Conservation (phyloP, 352 stramenopile species). For the Phytopythium kandeliae region DNA sequence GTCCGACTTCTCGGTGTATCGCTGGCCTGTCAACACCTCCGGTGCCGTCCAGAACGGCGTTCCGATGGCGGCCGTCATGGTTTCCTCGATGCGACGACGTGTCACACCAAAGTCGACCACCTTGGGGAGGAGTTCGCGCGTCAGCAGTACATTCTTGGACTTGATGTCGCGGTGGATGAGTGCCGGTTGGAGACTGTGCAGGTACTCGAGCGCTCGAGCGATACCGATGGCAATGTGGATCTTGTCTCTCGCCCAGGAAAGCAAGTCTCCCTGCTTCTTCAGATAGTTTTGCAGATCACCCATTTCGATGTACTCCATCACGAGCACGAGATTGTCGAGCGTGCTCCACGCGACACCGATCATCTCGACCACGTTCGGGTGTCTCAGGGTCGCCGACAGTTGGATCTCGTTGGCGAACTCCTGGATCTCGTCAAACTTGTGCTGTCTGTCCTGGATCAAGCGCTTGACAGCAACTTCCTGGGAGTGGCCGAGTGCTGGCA, state of each 20-base stretch:
- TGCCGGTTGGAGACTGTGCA: conserved; percentile 14
- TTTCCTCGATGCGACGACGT: conserved; percentile 13
- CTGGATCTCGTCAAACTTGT: conserved; percentile 7
- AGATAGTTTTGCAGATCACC: conserved; percentile 18
- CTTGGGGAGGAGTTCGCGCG: conserved; percentile 48
- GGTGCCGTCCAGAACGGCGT: conserved; percentile 79
- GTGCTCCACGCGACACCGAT: conserved; percentile 53
- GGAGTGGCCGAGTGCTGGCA: conserved; percentile 3
- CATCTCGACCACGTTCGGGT: conserved; percentile 45
- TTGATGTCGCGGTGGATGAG: conserved; percentile 85
- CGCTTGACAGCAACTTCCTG: conserved; percentile 35
- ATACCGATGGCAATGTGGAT: conserved; percentile 21
- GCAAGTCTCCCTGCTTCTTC: conserved; percentile 13
- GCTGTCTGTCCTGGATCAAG: conserved; percentile 19
- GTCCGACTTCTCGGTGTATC: conserved; percentile 48
- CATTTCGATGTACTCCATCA: conserved; percentile 26
- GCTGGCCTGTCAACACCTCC: conserved; percentile 56
- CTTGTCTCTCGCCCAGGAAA: conserved; percentile 28
- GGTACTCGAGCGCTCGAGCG: conserved; percentile 20
- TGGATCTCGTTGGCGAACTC: conserved; percentile 35
- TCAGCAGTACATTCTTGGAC: conserved; percentile 82
- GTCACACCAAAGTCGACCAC: conserved; percentile 84
- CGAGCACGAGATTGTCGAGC: conserved; percentile 24
- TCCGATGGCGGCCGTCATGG: conserved; percentile 64
- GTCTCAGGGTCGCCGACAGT: conserved; percentile 28